phyloP scores from a whole-genome alignment of 2,329 filamentous ascomycete genomes.

The Colletotrichum lupini region DNA sequence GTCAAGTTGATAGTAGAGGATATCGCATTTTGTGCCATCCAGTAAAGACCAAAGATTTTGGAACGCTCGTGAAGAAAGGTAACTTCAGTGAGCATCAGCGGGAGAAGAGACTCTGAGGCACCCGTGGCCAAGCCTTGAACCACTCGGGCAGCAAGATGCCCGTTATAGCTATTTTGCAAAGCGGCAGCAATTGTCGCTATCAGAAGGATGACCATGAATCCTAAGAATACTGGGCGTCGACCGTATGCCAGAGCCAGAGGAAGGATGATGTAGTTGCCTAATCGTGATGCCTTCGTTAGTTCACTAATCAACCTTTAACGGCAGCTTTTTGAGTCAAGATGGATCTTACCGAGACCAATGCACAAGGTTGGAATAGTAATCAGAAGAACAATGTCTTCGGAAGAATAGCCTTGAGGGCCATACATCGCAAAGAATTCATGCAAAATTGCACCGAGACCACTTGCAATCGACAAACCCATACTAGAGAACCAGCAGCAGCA shows the following conservation, averaged over 20 bases:
- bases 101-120: conserved; percentile 52
- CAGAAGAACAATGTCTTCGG: conserved; percentile 45
- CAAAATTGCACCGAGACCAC: conserved; percentile 57
- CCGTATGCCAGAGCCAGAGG: conserved; percentile 51
- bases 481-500: conserved; percentile 46
- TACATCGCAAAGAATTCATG: conserved; percentile 47
- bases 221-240: conserved; percentile 48
- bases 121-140: conserved; percentile 50
- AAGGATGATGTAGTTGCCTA: conserved; percentile 49
- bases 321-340: too few species aligned
- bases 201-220: conserved; percentile 45
- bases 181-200: conserved; percentile 47
- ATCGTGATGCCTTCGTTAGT: not conserved
- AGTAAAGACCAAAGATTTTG: conserved; percentile 49
- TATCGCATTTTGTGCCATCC: conserved; percentile 50
- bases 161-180: conserved; percentile 44
- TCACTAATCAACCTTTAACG: not conserved
- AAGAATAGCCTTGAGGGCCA: conserved; percentile 38
- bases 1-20: conserved; percentile 46
- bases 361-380: conserved; percentile 51
- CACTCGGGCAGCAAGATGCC: conserved; percentile 50
- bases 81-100: conserved; percentile 50
- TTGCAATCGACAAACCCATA: conserved; percentile 57
- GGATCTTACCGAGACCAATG: conserved; percentile 45
- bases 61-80: conserved; percentile 53